Evolutionary conservation across 139 green algal genomes (phyloP).

Genomic region (Bryopsis sp.): DNA sequence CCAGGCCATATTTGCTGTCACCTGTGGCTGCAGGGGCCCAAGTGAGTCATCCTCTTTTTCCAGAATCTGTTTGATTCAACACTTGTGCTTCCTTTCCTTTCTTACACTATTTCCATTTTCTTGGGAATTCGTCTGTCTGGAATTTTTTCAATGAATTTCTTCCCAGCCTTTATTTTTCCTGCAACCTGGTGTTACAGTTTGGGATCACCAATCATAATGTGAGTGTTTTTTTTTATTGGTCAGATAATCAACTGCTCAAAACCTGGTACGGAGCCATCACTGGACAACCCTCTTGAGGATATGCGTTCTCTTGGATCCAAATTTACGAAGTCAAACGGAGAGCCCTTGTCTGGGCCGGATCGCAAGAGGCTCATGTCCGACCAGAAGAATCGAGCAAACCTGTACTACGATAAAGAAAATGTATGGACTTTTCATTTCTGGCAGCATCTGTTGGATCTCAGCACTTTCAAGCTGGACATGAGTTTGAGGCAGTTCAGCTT

Average conservation of each 20-base stretch:
- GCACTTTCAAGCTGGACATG: conserved; percentile 14
- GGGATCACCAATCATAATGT: too few relatives aligned
- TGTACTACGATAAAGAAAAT: conserved; percentile 6
- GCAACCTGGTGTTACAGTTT: too few relatives aligned
- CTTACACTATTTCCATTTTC: too few relatives aligned
- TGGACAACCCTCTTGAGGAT: neutral
- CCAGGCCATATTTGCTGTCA: neutral
- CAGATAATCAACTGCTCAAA: conserved; percentile 6
- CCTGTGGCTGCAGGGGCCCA: neutral
- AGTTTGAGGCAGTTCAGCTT: conserved; percentile 9
- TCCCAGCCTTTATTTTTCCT: too few relatives aligned
- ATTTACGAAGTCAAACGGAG: neutral
- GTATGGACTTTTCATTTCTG: conserved; percentile 28
- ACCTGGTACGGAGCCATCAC: neutral
- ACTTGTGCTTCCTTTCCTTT: too few relatives aligned
- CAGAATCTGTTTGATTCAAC: too few relatives aligned
- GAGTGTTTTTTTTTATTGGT: too few relatives aligned
- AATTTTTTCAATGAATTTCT: too few relatives aligned
- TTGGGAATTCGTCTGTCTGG: too few relatives aligned
- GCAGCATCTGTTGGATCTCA: conserved; percentile 24
- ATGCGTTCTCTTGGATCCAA: conserved; percentile 3
- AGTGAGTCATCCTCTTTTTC: too few relatives aligned
- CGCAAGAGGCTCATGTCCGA: neutral
- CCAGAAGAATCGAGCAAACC: neutral
- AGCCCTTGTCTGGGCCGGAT: neutral